Evolutionary conservation across 2,329 filamentous ascomycete genomes (phyloP).

Genomic region (Alternaria triticimaculans): DNA sequence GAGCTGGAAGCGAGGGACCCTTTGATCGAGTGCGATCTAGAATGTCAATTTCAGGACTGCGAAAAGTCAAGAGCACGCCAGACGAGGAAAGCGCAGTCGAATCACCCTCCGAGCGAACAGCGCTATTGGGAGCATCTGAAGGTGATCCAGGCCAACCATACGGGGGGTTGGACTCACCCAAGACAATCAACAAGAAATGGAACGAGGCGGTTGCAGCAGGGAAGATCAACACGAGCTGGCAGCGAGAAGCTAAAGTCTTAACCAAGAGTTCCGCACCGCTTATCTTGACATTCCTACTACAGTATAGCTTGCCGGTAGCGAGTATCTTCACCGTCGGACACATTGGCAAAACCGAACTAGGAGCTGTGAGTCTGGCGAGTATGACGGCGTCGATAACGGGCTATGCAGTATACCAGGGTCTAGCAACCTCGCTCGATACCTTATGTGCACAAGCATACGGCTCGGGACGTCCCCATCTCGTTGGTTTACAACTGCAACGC

Average conservation of each 20-base stretch:
- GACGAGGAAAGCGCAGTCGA: conserved; percentile 41
- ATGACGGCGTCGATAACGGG: conserved; percentile 60
- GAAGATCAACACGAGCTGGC: conserved; percentile 88
- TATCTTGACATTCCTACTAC: conserved; percentile 57
- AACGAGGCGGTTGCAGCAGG: conserved; percentile 81
- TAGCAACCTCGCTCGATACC: conserved; percentile 89
- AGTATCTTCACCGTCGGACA: conserved; percentile 59
- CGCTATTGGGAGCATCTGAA: conserved; percentile 52
- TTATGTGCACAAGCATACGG: conserved; percentile 94
- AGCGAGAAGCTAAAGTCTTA: conserved; percentile 84
- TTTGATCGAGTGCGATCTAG: conserved; percentile 35
- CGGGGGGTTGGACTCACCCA: conserved; percentile 58
- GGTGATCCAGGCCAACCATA: conserved; percentile 50
- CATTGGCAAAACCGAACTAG: conserved; percentile 57
- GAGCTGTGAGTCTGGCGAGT: conserved; percentile 55
- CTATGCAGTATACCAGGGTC: conserved; percentile 61
- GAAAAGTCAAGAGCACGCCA: conserved; percentile 36
- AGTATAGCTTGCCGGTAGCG: conserved; percentile 56
- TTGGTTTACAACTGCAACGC: conserved; percentile 81
- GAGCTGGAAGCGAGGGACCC: conserved; percentile 40
- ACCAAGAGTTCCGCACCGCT: conserved; percentile 56
- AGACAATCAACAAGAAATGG: conserved; percentile 50
- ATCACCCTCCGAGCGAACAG: conserved; percentile 54
- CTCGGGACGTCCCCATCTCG: conserved; percentile 85
- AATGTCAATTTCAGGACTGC: conserved; percentile 38